phyloP scores from a whole-genome alignment of 345 rosid species.

The Lepidium sativum region DNA sequence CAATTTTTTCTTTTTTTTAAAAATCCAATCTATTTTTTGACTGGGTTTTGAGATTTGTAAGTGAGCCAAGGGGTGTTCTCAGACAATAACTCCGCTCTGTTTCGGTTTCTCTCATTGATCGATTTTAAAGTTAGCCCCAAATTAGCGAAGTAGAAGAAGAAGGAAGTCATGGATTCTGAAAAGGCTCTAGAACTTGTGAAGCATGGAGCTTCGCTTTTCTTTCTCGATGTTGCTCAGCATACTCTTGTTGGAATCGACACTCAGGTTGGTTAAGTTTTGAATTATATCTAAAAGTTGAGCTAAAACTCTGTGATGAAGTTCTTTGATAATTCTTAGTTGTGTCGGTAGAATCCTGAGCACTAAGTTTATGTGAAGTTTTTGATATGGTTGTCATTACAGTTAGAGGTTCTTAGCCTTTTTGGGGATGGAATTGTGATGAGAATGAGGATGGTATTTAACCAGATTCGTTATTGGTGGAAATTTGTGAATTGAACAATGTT shows the following conservation, averaged over 20 bases:
- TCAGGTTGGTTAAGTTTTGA: constrained; percentile 35
- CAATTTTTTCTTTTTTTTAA: no score
- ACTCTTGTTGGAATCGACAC: constrained; percentile 79
- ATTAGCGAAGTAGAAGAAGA: not conserved
- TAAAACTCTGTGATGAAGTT: no score
- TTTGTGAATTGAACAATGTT: not conserved
- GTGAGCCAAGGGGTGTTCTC: no score
- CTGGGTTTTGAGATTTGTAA: no score
- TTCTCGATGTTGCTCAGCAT: constrained; percentile 79
- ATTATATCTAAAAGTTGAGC: no score
- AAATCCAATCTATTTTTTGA: no score
- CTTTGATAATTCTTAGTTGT: no score
- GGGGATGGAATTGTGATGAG: no score
- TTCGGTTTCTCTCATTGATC: not conserved
- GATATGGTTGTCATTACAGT: no score
- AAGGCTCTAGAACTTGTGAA: constrained; percentile 67
- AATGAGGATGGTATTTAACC: not conserved
- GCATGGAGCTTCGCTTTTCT: constrained; percentile 70
- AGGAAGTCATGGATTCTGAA: constrained; percentile 52
- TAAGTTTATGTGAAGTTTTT: no score
- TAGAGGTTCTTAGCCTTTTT: no score
- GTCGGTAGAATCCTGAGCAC: no score
- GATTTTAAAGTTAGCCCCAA: not conserved
- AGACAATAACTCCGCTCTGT: not conserved
- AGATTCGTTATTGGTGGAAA: not conserved